Conservation (phyloP, 495 filamentous ascomycete genomes). For the Daldinia vernicosa region DNA sequence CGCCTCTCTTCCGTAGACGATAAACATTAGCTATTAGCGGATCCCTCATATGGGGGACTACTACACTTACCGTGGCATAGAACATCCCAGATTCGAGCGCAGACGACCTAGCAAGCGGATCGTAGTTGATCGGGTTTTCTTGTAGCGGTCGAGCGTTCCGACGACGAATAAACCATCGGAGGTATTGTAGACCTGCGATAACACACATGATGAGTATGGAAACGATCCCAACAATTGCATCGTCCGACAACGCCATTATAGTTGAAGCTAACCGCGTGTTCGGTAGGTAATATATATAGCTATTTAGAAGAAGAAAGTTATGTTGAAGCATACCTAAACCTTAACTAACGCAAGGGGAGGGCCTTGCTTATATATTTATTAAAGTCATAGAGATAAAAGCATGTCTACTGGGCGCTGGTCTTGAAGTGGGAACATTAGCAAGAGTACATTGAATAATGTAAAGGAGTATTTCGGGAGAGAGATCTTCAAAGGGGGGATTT, state of each 20-base stretch:
- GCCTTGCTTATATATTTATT: too few relatives aligned
- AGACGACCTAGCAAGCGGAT: background rate
- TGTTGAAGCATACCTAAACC: background rate
- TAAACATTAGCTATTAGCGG: background rate
- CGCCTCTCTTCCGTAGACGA: background rate
- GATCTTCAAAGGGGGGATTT: too few relatives aligned
- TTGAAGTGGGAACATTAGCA: too few relatives aligned
- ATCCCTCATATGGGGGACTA: too few relatives aligned
- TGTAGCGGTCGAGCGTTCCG: background rate
- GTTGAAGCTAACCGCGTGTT: background rate
- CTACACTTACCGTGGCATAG: background rate
- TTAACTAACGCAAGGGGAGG: background rate
- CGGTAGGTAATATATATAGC: too few relatives aligned
- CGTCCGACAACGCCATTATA: background rate
- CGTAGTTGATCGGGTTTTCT: background rate
- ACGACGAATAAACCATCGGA: background rate
- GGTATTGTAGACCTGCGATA: background rate
- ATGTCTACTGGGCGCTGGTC: too few relatives aligned
- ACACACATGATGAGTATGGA: background rate
- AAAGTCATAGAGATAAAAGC: too few relatives aligned
- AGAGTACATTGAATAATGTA: too few relatives aligned
- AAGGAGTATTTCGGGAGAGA: too few relatives aligned
- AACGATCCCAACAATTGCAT: background rate
- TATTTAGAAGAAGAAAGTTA: background rate
- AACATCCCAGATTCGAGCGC: background rate